Evolutionary conservation across 2,329 filamentous ascomycete genomes (phyloP).

Genomic region (Hansfordia pulvinata): DNA sequence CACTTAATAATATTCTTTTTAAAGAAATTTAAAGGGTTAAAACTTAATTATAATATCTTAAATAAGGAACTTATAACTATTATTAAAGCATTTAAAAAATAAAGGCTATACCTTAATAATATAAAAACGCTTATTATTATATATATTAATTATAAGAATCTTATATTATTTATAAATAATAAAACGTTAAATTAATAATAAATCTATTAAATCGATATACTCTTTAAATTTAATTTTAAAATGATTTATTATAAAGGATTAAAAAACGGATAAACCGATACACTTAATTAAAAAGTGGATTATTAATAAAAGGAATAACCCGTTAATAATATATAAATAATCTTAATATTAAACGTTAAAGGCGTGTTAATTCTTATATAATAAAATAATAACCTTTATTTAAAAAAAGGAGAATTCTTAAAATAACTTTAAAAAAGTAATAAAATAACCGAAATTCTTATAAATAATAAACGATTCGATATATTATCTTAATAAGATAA

Average conservation of each 20-base stretch:
- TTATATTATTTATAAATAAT: conserved; percentile 11
- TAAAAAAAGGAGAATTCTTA: conserved; percentile 10
- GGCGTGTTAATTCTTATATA: conserved; percentile 3
- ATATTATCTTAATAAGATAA: neutral
- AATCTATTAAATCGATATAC: conserved; percentile 1
- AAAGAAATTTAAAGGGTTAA: conserved; percentile 4
- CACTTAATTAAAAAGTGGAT: neutral
- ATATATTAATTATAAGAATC: conserved; percentile 10
- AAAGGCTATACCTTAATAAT: conserved; percentile 8
- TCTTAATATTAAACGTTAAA: neutral
- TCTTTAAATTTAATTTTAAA: conserved; percentile 1
- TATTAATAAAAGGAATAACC: neutral
- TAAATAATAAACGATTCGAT: no score
- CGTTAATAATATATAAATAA: neutral
- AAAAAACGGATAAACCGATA: neutral
- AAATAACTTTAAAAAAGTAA: neutral
- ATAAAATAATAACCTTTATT: conserved; percentile 11
- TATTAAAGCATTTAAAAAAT: conserved; percentile 11
- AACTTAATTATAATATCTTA: conserved; percentile 19
- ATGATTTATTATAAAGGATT: conserved; percentile 2
- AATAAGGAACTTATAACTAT: conserved; percentile 21
- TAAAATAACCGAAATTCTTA: no score
- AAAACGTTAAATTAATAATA: conserved; percentile 10
- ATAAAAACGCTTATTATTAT: conserved; percentile 4
- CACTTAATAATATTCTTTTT: conserved; percentile 7